Percentiles rank a stretch among this genome's conserved stretches.
These are phyloP conservation scores for Sesbania bispinosa DNA, from an alignment of 306 rosid genomes.

Conservation along the genomic window DNA sequence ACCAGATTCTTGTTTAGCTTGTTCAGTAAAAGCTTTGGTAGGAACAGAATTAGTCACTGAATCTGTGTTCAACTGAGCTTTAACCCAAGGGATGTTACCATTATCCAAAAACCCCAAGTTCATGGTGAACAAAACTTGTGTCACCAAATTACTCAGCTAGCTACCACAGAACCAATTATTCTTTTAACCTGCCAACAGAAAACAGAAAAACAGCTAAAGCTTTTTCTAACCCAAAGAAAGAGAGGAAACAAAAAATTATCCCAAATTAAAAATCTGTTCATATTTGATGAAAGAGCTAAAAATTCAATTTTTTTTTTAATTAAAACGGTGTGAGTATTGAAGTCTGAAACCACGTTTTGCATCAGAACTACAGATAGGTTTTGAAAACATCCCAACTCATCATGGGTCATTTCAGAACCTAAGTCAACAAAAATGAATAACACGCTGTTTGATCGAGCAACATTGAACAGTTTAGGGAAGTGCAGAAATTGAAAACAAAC, in stretches of 20 bases:
- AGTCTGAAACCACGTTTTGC: neutral
- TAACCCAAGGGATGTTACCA: constrained; percentile 42
- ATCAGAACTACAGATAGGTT: neutral
- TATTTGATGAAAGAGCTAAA: neutral
- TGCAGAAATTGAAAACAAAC: neutral
- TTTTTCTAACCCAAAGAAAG: neutral
- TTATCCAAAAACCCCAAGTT: constrained; percentile 47
- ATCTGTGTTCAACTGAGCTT: constrained; percentile 39
- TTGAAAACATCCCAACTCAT: neutral
- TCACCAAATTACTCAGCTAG: constrained; percentile 21
- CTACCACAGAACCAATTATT: constrained; percentile 21
- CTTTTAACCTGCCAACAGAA: constrained; percentile 26
- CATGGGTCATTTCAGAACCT: neutral
- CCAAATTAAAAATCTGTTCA: neutral
- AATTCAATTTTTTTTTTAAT: neutral
- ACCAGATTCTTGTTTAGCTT: constrained; percentile 27
- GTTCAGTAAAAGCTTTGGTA: constrained; percentile 15
- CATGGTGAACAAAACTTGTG: constrained; percentile 33
- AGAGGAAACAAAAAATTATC: neutral
- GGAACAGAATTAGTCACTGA: constrained; percentile 28
- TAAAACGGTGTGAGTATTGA: neutral
- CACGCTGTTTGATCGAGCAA: neutral
- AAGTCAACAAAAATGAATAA: neutral
- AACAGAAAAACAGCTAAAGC: neutral
- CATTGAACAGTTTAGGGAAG: neutral